phyloP scores from a whole-genome alignment of 768 basidiomycete genomes.

The Strobilomyces confusus region DNA sequence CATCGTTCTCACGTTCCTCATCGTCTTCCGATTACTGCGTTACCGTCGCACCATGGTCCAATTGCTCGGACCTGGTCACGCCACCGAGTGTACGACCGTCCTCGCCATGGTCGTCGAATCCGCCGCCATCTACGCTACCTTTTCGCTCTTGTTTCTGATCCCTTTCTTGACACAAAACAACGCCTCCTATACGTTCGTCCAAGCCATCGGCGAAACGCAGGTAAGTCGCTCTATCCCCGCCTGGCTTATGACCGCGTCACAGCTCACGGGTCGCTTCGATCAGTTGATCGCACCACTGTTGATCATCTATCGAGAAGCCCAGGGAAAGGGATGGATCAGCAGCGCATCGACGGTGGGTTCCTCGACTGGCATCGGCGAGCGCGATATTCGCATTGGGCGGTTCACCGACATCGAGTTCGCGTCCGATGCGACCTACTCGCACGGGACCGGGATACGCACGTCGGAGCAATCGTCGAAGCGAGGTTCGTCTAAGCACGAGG shows the following conservation, averaged over 20 bases:
- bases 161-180: slow-evolving; percentile 22
- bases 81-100: slow-evolving; percentile 23
- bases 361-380: background rate
- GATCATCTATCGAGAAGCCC: slow-evolving; percentile 37
- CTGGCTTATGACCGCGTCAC: background rate
- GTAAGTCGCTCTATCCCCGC: slow-evolving; percentile 12
- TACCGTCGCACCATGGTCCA: slow-evolving; percentile 22
- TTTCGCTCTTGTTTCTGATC: slow-evolving; percentile 25
- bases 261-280: no score
- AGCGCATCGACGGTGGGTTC: slow-evolving; percentile 4
- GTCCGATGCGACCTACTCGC: slow-evolving; percentile 10
- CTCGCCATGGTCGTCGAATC: slow-evolving; percentile 27
- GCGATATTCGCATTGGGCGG: slow-evolving; percentile 10
- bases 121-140: slow-evolving; percentile 27
- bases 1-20: slow-evolving; percentile 21
- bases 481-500: background rate
- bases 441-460: background rate
- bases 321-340: slow-evolving; percentile 36
- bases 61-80: slow-evolving; percentile 22
- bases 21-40: slow-evolving; percentile 23
- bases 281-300: slow-evolving; percentile 37
- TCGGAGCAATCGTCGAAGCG: slow-evolving; percentile 8
- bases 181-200: slow-evolving; percentile 32
- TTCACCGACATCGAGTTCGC: slow-evolving; percentile 26
- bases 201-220: slow-evolving; percentile 33